phyloP scores from a whole-genome alignment of 805 yeast species.

The Kodamaea nitidulidarum region DNA sequence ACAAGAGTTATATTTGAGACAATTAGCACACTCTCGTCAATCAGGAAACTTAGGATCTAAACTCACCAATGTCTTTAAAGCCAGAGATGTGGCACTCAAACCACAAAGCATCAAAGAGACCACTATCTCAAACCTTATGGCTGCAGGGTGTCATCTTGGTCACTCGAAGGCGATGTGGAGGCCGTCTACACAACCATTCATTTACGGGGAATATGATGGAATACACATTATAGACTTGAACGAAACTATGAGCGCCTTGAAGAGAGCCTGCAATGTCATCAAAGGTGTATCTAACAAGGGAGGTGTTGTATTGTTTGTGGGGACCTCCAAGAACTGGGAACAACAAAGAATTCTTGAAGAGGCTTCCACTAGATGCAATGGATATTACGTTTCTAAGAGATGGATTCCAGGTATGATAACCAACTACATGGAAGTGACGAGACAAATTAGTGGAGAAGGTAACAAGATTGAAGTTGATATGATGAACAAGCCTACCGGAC shows the following conservation, averaged over 20 bases:
- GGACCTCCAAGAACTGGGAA: slow-evolving; percentile 65
- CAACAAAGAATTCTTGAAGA: slow-evolving; percentile 69
- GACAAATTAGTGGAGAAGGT: slow-evolving; percentile 38
- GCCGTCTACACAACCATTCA: slow-evolving; percentile 77
- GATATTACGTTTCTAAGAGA: slow-evolving; percentile 74
- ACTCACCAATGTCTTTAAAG: slow-evolving; percentile 60
- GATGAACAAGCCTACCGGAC: slow-evolving; percentile 61
- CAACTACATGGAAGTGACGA: slow-evolving; percentile 68
- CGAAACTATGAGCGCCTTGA: slow-evolving; percentile 69
- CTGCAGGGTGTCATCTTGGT: slow-evolving; percentile 94
- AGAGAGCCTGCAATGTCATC: slow-evolving; percentile 80
- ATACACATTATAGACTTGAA: slow-evolving; percentile 88
- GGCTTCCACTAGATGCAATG: slow-evolving; percentile 75
- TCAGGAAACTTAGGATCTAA: slow-evolving; percentile 62
- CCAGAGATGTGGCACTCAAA: slow-evolving; percentile 58
- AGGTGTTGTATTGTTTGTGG: slow-evolving; percentile 80
- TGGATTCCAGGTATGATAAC: slow-evolving; percentile 97
- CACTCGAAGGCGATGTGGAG: slow-evolving; percentile 80
- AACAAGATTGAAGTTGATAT: slow-evolving; percentile 61
- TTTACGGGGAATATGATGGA: slow-evolving; percentile 87
- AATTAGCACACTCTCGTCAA: slow-evolving; percentile 53
- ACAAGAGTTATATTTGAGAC: slow-evolving; percentile 76
- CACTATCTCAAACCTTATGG: slow-evolving; percentile 67
- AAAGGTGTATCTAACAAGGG: slow-evolving; percentile 80
- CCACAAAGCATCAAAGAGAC: slow-evolving; percentile 59